Evolutionary conservation across 2,329 filamentous ascomycete species (phyloP).

Genomic region (Nothomitra cinnamomea): DNA sequence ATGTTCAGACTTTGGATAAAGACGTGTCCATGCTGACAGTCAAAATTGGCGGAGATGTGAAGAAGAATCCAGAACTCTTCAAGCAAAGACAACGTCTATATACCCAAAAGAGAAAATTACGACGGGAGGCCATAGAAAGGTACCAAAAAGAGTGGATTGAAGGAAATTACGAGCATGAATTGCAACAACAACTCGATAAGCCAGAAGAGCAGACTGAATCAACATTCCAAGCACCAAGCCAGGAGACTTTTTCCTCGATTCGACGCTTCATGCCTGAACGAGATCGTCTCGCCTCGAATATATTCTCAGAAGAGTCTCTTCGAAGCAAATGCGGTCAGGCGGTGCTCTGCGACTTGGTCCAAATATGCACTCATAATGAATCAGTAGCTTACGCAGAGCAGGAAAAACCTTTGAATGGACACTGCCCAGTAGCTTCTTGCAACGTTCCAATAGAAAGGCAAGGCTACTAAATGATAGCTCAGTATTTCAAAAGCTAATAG

Average conservation of each 20-base stretch:
- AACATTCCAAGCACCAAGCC: slow-evolving; percentile 6
- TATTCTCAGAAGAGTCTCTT: slow-evolving; percentile 13
- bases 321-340: slow-evolving; percentile 10
- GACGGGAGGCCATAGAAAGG: no score
- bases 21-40: slow-evolving; percentile 8
- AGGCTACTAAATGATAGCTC: no score
- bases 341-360: slow-evolving; percentile 12
- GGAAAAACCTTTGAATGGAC: no score
- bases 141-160: no score
- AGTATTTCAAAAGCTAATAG: no score
- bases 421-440: no score
- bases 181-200: slow-evolving; percentile 8
- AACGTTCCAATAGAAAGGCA: no score
- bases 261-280: slow-evolving; percentile 11
- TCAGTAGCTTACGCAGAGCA: no score
- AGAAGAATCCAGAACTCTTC: slow-evolving; percentile 5
- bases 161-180: no score
- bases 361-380: slow-evolving; percentile 11
- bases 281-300: slow-evolving; percentile 11
- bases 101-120: no score
- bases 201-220: slow-evolving; percentile 10
- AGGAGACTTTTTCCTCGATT: slow-evolving; percentile 9
- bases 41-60: slow-evolving; percentile 2
- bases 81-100: slow-evolving; percentile 9
- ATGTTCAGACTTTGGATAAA: slow-evolving; percentile 8